Conservation (phyloP, 2,329 filamentous ascomycete species). For the Amylocarpus encephaloides region DNA sequence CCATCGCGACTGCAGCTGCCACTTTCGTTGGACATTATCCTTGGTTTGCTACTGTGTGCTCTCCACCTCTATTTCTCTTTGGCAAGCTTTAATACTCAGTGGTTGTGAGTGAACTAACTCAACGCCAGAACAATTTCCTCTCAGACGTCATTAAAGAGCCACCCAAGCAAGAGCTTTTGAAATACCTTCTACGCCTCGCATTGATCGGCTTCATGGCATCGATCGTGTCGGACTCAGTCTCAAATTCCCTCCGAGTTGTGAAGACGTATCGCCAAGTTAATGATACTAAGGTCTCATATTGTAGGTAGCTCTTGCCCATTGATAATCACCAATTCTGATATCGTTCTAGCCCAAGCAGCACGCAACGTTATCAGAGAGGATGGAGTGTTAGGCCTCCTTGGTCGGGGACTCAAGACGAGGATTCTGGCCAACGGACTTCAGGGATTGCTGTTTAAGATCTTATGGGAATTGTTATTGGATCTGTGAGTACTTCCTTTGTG, state of each 20-base stretch:
- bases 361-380: constrained; percentile 36
- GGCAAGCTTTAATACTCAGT: background rate
- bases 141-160: constrained; percentile 36
- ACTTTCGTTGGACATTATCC: constrained; percentile 45
- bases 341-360: constrained; percentile 36
- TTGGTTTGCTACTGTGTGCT: constrained; percentile 42
- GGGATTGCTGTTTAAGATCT: constrained; percentile 41
- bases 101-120: too few species aligned
- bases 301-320: constrained; percentile 26
- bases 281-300: constrained; percentile 40
- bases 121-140: constrained; percentile 38
- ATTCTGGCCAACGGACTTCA: constrained; percentile 44
- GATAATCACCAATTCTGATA: background rate
- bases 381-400: constrained; percentile 38
- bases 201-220: constrained; percentile 41
- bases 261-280: constrained; percentile 47
- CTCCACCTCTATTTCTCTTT: too few species aligned
- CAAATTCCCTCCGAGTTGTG: constrained; percentile 42
- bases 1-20: constrained; percentile 41
- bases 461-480: constrained; percentile 44
- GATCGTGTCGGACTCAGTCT: constrained; percentile 40
- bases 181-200: constrained; percentile 40
- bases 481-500: constrained; percentile 33
- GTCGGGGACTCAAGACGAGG: constrained; percentile 41
- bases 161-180: constrained; percentile 33